Conservation (phyloP, 352 stramenopile genomes). For the Phytophthora cactorum region DNA sequence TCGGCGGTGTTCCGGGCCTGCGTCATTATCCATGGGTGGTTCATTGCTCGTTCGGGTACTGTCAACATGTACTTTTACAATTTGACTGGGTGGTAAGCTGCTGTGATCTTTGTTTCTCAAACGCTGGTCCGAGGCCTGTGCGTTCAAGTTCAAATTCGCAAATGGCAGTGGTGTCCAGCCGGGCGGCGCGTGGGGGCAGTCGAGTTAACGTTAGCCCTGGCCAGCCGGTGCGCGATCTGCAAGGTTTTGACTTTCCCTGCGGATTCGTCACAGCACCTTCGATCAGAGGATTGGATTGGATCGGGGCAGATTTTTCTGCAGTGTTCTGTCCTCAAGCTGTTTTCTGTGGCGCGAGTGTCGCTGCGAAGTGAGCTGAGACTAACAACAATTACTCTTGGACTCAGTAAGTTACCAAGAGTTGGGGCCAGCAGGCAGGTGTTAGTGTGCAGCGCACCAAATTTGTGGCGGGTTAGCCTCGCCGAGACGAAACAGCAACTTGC, state of each 20-base stretch:
- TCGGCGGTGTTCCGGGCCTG: conserved; percentile 12
- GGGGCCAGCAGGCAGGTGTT: conserved; percentile 27
- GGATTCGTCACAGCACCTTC: conserved; percentile 46
- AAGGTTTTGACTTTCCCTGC: conserved; percentile 37
- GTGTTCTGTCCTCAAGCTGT: conserved; percentile 33
- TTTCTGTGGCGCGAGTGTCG: conserved; percentile 37
- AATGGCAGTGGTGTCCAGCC: conserved; percentile 30
- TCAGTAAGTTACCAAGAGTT: conserved; percentile 3
- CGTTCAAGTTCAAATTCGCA: conserved; percentile 37
- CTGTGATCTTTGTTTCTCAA: conserved; percentile 1
- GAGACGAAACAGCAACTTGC: conserved; percentile 9
- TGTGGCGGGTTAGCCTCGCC: conserved; percentile 4
- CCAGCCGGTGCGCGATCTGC: conserved; percentile 23
- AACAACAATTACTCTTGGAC: not conserved
- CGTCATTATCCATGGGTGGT: conserved; percentile 33
- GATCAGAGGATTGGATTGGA: conserved; percentile 39
- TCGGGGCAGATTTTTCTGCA: conserved; percentile 33
- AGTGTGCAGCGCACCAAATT: conserved; percentile 37
- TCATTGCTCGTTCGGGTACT: conserved; percentile 23
- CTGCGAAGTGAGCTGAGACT: conserved; percentile 14
- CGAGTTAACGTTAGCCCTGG: conserved; percentile 35
- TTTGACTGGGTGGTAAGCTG: conserved; percentile 3
- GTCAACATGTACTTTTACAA: conserved; percentile 26
- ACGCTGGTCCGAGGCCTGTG: conserved; percentile 3
- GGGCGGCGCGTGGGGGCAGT: conserved; percentile 10